Evolutionary conservation across 176 grass and related monocot species (phyloP).

Genomic region (Rhynchospora breviuscula): DNA sequence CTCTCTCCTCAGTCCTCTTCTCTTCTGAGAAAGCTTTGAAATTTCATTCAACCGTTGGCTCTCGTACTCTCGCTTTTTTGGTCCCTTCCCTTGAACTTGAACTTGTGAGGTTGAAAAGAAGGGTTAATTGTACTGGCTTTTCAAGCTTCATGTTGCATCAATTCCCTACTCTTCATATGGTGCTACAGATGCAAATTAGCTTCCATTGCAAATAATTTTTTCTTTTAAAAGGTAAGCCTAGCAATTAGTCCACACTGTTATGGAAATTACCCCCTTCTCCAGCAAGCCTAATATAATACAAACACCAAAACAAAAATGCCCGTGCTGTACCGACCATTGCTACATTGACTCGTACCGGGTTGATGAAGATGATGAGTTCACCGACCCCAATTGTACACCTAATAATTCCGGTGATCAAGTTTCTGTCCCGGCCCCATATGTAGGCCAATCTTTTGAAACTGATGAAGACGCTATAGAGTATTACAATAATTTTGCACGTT

Average conservation of each 20-base stretch:
- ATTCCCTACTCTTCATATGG: neutral
- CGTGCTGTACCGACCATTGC: conserved; percentile 33
- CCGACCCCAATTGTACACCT: neutral
- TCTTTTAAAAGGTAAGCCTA: neutral
- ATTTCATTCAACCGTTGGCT: neutral
- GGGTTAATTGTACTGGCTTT: neutral
- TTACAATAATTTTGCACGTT: conserved; percentile 40
- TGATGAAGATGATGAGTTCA: conserved; percentile 30
- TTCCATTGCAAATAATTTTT: neutral
- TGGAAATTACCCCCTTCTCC: neutral
- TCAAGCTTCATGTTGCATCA: too few relatives aligned
- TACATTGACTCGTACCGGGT: conserved; percentile 14
- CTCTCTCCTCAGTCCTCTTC: too few relatives aligned
- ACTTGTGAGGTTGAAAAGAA: neutral
- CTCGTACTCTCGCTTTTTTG: neutral
- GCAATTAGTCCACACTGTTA: neutral
- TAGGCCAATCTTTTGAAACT: conserved; percentile 43
- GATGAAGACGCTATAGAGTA: conserved; percentile 43
- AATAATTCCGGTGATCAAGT: conserved; percentile 9
- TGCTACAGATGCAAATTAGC: neutral
- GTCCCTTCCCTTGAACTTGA: neutral
- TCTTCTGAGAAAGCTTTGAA: too few relatives aligned
- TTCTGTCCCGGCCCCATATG: conserved; percentile 16
- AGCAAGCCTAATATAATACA: conserved; percentile 10
- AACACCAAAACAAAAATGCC: conserved; percentile 19